A percentile compares a stretch with the other conserved stretches of the same genome.
Conservation (phyloP, 371 early-diverging fungal genomes). For the Mortierella sp. region DNA sequence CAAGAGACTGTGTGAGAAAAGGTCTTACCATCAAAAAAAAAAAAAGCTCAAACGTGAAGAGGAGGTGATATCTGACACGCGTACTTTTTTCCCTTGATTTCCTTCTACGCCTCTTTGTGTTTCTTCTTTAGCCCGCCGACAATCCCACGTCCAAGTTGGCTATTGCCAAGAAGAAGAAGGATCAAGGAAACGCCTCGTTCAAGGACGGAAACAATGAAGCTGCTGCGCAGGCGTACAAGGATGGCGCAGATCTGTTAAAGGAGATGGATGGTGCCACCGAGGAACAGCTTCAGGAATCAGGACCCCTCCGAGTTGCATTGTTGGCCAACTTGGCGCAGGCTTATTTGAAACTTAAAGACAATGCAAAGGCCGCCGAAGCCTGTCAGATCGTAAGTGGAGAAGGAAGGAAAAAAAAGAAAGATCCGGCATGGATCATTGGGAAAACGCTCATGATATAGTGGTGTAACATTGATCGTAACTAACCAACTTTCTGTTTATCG, state of each 20-base stretch:
- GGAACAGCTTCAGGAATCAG: slow-evolving; percentile 38
- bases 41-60: no score
- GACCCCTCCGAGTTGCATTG: slow-evolving; percentile 24
- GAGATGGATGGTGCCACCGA: slow-evolving; percentile 27
- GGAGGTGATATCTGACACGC: no score
- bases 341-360: slow-evolving; percentile 46
- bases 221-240: slow-evolving; percentile 46
- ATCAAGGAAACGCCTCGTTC: slow-evolving; percentile 63
- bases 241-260: slow-evolving; percentile 34
- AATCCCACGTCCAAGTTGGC: slow-evolving; percentile 45
- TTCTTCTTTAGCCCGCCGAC: slow-evolving; percentile 39
- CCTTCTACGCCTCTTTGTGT: no score
- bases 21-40: no score
- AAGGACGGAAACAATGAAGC: slow-evolving; percentile 51
- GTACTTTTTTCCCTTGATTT: no score
- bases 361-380: slow-evolving; percentile 40
- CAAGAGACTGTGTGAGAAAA: no score
- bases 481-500: neutral
- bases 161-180: slow-evolving; percentile 63
- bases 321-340: slow-evolving; percentile 51
- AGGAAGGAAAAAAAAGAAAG: no score
- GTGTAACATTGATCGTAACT: neutral
- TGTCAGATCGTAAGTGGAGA: slow-evolving; percentile 21
- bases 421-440: neutral
- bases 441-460: no score